phyloP scores from a whole-genome alignment of 2,329 filamentous ascomycete genomes.

The Chaetothyriales sp. region DNA sequence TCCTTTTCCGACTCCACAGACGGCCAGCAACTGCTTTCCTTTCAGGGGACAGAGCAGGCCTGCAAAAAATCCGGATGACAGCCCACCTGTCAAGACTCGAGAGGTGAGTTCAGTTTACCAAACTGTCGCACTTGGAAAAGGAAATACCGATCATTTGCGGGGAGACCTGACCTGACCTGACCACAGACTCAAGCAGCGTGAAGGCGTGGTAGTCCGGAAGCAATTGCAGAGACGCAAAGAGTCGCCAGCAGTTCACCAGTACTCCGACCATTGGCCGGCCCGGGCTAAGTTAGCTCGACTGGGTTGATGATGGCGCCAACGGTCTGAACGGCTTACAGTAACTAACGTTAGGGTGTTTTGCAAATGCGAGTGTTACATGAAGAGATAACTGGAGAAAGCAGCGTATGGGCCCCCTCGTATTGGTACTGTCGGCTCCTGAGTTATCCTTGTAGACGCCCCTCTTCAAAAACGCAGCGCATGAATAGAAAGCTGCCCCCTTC shows the following conservation, averaged over 20 bases:
- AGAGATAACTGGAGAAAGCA: not conserved
- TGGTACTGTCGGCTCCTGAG: not conserved
- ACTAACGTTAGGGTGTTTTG: not conserved
- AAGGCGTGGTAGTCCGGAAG: not conserved
- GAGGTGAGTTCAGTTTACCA: not conserved
- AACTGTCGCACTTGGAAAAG: not conserved
- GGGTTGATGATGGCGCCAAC: not conserved
- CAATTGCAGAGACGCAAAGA: not conserved
- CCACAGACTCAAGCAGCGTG: not conserved
- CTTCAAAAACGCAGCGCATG: not conserved
- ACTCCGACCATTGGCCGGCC: too few relatives aligned
- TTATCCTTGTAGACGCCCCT: not conserved
- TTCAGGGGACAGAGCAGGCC: too few relatives aligned
- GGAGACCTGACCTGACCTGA: not conserved
- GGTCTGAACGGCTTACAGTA: not conserved
- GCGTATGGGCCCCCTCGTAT: not conserved
- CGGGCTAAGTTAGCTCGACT: not conserved
- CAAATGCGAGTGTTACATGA: not conserved
- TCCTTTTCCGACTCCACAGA: not conserved
- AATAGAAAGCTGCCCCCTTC: not conserved
- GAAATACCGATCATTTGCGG: not conserved
- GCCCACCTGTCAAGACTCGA: not conserved
- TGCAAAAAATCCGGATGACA: too few relatives aligned
- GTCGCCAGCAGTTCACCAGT: not conserved
- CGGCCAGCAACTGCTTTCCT: too few relatives aligned